Percentiles rank a stretch among this genome's conserved stretches.
Evolutionary conservation across 2,329 filamentous ascomycete genomes (phyloP).

Genomic region (Sclerotinia borealis): DNA sequence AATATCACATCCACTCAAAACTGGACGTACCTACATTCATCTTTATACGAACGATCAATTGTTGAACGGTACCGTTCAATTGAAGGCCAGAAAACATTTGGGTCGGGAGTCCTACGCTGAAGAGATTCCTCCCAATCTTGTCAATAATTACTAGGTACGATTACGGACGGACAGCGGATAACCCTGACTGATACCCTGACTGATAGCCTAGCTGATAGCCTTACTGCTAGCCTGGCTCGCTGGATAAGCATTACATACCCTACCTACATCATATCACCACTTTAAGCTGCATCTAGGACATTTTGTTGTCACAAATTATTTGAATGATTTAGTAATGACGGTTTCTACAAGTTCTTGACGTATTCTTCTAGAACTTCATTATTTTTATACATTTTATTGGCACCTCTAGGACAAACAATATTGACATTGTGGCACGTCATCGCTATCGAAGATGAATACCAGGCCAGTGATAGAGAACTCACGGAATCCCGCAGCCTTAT

Average conservation of each 20-base stretch:
- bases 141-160: too few relatives aligned
- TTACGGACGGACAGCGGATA: too few relatives aligned
- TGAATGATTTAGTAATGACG: neutral
- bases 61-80: too few relatives aligned
- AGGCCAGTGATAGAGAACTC: slow-evolving; percentile 77
- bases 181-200: neutral
- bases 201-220: neutral
- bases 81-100: too few relatives aligned
- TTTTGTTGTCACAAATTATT: neutral
- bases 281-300: neutral
- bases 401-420: neutral
- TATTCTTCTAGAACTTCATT: neutral
- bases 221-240: neutral
- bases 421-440: neutral
- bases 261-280: neutral
- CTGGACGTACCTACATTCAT: neutral
- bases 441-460: slow-evolving; percentile 67
- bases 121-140: too few relatives aligned
- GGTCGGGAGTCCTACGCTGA: too few relatives aligned
- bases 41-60: neutral
- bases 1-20: neutral
- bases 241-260: neutral
- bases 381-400: neutral
- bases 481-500: slow-evolving; percentile 68
- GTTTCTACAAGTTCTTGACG: neutral